Evolutionary conservation across 2,329 filamentous ascomycete species (phyloP).

Genomic region (Penicillium sp.): DNA sequence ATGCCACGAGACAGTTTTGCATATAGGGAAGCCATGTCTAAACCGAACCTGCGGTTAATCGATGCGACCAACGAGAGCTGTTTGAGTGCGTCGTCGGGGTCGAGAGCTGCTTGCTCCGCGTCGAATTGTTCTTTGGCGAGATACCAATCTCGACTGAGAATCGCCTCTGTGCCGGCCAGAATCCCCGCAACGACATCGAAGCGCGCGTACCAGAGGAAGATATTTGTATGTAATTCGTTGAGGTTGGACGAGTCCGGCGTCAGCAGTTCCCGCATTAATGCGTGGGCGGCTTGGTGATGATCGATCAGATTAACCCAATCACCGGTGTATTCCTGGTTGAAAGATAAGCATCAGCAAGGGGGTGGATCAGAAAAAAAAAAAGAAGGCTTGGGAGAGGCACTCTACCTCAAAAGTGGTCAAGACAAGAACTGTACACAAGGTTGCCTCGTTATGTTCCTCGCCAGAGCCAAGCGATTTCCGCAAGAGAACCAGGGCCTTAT

Average conservation of each 20-base stretch:
- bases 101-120: conserved; percentile 55
- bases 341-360: background rate
- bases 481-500: conserved; percentile 78
- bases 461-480: conserved; percentile 69
- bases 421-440: conserved; percentile 83
- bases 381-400: background rate
- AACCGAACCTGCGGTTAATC: conserved; percentile 69
- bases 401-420: conserved; percentile 88
- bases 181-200: conserved; percentile 85
- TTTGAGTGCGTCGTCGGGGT: conserved; percentile 65
- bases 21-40: conserved; percentile 78
- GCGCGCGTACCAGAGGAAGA: conserved; percentile 85
- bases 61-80: conserved; percentile 68
- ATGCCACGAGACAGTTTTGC: conserved; percentile 65
- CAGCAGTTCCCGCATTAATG: conserved; percentile 76
- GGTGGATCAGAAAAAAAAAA: background rate
- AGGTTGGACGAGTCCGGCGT: conserved; percentile 73
- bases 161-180: conserved; percentile 74
- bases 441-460: conserved; percentile 70
- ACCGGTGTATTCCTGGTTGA: conserved; percentile 80
- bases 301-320: conserved; percentile 94
- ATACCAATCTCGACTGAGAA: conserved; percentile 79
- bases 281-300: conserved; percentile 85
- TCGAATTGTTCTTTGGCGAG: conserved; percentile 64
- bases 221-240: conserved; percentile 68